These are phyloP conservation scores for Sugiyamaella valdiviana DNA, from an alignment of 805 yeast genomes.

Conservation along the genomic window DNA sequence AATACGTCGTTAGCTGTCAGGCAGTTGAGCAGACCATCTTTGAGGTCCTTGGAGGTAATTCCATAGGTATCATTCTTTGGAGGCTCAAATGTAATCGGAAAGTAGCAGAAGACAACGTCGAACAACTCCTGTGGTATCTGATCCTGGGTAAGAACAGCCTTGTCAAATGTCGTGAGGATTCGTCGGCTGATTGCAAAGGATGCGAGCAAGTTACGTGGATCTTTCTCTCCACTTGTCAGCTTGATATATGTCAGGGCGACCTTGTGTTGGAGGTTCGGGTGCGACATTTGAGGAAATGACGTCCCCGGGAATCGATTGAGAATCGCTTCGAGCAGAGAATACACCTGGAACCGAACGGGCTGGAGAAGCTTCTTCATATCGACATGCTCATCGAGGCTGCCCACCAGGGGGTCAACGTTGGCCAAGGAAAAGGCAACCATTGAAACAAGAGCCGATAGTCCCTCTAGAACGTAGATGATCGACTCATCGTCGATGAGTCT, in stretches of 20 bases:
- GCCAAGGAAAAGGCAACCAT: conserved; percentile 43
- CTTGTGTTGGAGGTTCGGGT: conserved; percentile 30
- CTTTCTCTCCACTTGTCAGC: conserved; percentile 83
- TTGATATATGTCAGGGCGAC: conserved; percentile 56
- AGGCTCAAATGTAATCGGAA: conserved; percentile 92
- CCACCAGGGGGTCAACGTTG: conserved; percentile 33
- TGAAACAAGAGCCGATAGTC: conserved; percentile 45
- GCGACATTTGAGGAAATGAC: background rate
- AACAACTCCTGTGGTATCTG: conserved; percentile 56
- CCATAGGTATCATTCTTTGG: conserved; percentile 84
- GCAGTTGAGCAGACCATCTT: conserved; percentile 52
- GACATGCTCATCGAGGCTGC: conserved; percentile 30
- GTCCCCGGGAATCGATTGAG: conserved; percentile 5
- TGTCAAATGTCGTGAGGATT: conserved; percentile 39
- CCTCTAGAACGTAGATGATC: conserved; percentile 46
- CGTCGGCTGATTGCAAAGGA: conserved; percentile 54
- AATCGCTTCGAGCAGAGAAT: conserved; percentile 38
- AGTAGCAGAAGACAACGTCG: conserved; percentile 88
- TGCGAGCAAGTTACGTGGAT: conserved; percentile 75
- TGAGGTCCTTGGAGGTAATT: conserved; percentile 69
- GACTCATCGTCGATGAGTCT: conserved; percentile 58
- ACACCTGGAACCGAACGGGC: conserved; percentile 47
- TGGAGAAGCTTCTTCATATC: conserved; percentile 28
- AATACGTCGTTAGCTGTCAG: conserved; percentile 55
- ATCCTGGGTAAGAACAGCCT: background rate